phyloP scores from a whole-genome alignment of 1,284 basidiomycete species.

The Ustilago hordei region DNA sequence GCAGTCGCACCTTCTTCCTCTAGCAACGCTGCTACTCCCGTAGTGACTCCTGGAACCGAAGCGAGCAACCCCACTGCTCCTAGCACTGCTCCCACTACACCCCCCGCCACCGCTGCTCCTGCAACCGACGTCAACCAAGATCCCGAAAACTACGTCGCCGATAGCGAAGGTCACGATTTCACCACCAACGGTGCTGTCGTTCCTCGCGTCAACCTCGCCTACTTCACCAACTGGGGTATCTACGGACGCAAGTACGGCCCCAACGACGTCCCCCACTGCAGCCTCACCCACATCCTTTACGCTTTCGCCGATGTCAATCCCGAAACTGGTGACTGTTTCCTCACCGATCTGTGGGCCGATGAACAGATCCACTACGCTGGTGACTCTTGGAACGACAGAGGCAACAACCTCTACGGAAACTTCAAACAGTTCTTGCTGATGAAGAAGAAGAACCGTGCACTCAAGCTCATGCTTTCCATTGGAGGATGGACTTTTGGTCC shows the following conservation, averaged over 20 bases:
- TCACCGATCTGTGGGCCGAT: slow-evolving; percentile 86
- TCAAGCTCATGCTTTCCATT: slow-evolving; percentile 70
- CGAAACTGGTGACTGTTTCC: slow-evolving; percentile 73
- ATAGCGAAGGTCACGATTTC: slow-evolving; percentile 30
- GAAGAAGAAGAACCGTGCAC: slow-evolving; percentile 78
- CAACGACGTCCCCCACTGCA: slow-evolving; percentile 75
- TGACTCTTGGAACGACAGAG: slow-evolving; percentile 72
- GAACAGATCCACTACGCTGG: slow-evolving; percentile 75
- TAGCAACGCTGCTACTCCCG: slow-evolving; percentile 8
- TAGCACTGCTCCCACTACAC: slow-evolving; percentile 9
- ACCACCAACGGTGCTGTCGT: slow-evolving; percentile 46
- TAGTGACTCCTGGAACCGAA: slow-evolving; percentile 6
- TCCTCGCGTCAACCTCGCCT: slow-evolving; percentile 41
- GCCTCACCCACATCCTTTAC: slow-evolving; percentile 85
- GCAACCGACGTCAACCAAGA: slow-evolving; percentile 3
- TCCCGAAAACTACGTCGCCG: slow-evolving; percentile 5
- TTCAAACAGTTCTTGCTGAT: slow-evolving; percentile 86
- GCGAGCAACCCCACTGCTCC: slow-evolving; percentile 4
- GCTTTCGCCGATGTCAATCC: slow-evolving; percentile 84
- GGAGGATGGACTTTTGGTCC: slow-evolving; percentile 70
- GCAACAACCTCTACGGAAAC: slow-evolving; percentile 87
- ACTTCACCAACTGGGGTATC: slow-evolving; percentile 80
- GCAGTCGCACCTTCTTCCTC: slow-evolving; percentile 9
- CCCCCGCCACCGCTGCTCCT: slow-evolving; percentile 18
- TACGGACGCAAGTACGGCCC: slow-evolving; percentile 88